Percentiles rank a stretch among this genome's conserved stretches.
phyloP scores from a whole-genome alignment of 148 eudicot species.

The Rhododendron vialii region DNA sequence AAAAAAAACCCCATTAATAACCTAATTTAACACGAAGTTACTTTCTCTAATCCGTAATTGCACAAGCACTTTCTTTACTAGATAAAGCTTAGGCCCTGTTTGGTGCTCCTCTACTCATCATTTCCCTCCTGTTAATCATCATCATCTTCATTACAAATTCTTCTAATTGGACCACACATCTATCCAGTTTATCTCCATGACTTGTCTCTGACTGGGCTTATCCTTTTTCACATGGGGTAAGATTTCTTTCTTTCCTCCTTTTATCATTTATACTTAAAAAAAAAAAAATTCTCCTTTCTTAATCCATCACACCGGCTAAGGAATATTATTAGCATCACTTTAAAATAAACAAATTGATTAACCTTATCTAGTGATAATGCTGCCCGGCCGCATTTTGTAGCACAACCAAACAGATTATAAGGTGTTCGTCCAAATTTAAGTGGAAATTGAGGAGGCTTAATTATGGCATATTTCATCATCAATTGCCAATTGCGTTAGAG shows the following conservation, averaged over 20 bases:
- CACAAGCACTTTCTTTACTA: neutral
- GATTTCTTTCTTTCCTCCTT: neutral
- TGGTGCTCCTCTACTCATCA: slow-evolving; percentile 16
- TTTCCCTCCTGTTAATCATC: slow-evolving; percentile 8
- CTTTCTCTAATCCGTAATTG: slow-evolving; percentile 2
- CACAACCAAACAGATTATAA: neutral
- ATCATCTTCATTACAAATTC: neutral
- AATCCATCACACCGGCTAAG: no score
- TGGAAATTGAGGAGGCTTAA: neutral
- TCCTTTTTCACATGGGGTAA: neutral
- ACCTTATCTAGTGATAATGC: neutral
- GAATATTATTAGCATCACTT: neutral
- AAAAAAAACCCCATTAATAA: neutral
- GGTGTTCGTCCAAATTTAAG: neutral
- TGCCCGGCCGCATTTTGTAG: neutral
- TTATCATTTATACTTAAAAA: neutral
- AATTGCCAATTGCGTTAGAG: neutral
- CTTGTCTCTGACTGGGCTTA: neutral
- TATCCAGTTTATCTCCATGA: slow-evolving; percentile 11
- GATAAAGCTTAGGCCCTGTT: slow-evolving; percentile 6
- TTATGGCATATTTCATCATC: neutral
- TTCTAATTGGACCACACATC: neutral
- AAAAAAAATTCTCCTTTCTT: neutral
- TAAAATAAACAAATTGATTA: neutral
- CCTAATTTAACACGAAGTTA: slow-evolving; percentile 20